phyloP scores from a whole-genome alignment of 202 grass and related monocot species.

The Zoysia matrella region DNA sequence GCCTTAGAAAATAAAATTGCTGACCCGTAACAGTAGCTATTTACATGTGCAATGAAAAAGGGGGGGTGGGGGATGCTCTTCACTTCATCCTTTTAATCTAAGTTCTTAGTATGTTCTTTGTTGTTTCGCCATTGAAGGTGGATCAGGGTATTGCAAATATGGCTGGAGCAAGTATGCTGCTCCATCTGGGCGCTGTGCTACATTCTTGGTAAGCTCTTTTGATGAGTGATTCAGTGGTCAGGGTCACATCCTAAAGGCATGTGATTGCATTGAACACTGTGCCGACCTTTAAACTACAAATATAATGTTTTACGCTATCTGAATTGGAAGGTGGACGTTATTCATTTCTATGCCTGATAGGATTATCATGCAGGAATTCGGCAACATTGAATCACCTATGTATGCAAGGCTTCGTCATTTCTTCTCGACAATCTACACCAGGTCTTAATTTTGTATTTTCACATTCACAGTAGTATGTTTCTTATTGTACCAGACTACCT shows the following conservation, averaged over 20 bases:
- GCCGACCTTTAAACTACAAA: background rate
- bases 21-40: background rate
- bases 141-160: slow-evolving; percentile 96
- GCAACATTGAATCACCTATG: slow-evolving; percentile 97
- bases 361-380: slow-evolving; percentile 77
- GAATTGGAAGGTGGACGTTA: background rate
- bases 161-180: slow-evolving; percentile 96
- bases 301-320: background rate
- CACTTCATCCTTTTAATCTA: slow-evolving; percentile 5
- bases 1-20: background rate
- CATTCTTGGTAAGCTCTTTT: slow-evolving; percentile 72
- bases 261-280: background rate
- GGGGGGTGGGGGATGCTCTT: background rate
- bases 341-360: slow-evolving; percentile 33
- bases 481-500: background rate
- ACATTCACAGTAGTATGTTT: background rate
- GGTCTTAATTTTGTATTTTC: slow-evolving; percentile 37
- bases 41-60: background rate
- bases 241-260: background rate
- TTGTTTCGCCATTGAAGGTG: slow-evolving; percentile 68
- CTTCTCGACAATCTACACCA: slow-evolving; percentile 86
- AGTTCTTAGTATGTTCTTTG: background rate
- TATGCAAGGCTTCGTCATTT: slow-evolving; percentile 83
- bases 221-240: background rate
- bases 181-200: slow-evolving; percentile 89